These are phyloP conservation scores for Eucommia ulmoides DNA, from an alignment of 257 asterid genomes.

Conservation along the genomic window DNA sequence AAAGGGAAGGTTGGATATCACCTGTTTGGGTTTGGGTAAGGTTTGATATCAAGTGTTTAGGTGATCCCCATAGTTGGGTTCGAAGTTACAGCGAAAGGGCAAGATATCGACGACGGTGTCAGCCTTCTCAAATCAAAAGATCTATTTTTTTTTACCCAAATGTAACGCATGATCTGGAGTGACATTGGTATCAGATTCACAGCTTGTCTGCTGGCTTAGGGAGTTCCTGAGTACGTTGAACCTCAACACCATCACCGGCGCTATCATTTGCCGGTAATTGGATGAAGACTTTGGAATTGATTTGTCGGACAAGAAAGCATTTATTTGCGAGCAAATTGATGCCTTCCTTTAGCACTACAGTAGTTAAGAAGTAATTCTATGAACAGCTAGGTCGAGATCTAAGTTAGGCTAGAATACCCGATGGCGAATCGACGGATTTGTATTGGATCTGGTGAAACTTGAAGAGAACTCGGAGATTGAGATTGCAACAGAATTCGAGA, in stretches of 20 bases:
- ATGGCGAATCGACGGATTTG: conserved; percentile 10
- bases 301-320: conserved; percentile 19
- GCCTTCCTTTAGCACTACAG: conserved; percentile 11
- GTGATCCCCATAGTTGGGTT: no score
- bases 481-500: no score
- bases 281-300: conserved; percentile 29
- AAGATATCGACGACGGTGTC: no score
- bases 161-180: background rate
- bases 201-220: conserved; percentile 24
- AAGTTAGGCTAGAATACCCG: conserved; percentile 1
- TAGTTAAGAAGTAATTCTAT: no score
- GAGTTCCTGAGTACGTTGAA: conserved; percentile 23
- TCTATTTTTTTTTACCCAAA: background rate
- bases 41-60: no score
- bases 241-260: conserved; percentile 28
- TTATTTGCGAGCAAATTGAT: conserved; percentile 32
- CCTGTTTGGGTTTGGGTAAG: no score
- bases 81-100: no score
- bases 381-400: no score
- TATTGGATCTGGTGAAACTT: conserved; percentile 4
- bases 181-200: conserved; percentile 31
- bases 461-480: conserved; percentile 7
- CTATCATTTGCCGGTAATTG: conserved; percentile 27
- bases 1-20: no score
- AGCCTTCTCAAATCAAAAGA: background rate